Conservation (phyloP, 1,284 basidiomycete genomes). For the Trichosporon sp. region DNA sequence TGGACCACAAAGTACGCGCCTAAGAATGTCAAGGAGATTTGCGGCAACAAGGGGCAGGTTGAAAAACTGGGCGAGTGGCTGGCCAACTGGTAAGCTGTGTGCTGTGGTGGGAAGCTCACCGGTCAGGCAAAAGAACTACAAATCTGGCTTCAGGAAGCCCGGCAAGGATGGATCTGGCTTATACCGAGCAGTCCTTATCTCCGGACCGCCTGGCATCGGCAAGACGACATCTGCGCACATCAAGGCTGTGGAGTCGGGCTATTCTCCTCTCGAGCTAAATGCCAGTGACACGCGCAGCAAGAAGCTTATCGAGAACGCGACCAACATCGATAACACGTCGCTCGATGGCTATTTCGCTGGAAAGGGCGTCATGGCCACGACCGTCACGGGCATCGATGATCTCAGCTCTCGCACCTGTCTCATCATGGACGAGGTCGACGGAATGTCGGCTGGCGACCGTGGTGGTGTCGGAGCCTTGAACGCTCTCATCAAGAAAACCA, state of each 20-base stretch:
- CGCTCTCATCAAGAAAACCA: conserved; percentile 89
- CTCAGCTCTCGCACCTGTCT: conserved; percentile 81
- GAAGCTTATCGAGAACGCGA: conserved; percentile 90
- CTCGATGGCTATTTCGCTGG: conserved; percentile 84
- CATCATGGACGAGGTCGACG: conserved; percentile 99
- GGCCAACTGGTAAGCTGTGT: conserved; percentile 71
- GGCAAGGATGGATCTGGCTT: conserved; percentile 87
- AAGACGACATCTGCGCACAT: conserved; percentile 97
- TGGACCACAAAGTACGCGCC: conserved; percentile 98
- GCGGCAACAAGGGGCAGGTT: conserved; percentile 88
- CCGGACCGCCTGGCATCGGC: conserved; percentile 93
- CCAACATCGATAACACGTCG: conserved; percentile 83
- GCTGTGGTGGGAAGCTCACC: neutral
- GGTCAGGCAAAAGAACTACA: conserved; percentile 70
- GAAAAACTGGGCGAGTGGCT: conserved; percentile 89
- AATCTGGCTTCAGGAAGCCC: conserved; percentile 85
- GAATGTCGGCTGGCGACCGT: conserved; percentile 96
- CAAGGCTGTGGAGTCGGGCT: conserved; percentile 84
- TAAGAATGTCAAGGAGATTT: conserved; percentile 80
- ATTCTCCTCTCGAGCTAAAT: conserved; percentile 90
- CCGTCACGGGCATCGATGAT: conserved; percentile 65
- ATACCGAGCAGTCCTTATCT: conserved; percentile 84
- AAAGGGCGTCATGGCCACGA: conserved; percentile 64
- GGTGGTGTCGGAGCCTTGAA: conserved; percentile 94
- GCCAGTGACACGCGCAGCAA: conserved; percentile 95